Base-by-base conservation (phyloP, 768 basidiomycete species). In the Tricholoma sp. region DNA sequence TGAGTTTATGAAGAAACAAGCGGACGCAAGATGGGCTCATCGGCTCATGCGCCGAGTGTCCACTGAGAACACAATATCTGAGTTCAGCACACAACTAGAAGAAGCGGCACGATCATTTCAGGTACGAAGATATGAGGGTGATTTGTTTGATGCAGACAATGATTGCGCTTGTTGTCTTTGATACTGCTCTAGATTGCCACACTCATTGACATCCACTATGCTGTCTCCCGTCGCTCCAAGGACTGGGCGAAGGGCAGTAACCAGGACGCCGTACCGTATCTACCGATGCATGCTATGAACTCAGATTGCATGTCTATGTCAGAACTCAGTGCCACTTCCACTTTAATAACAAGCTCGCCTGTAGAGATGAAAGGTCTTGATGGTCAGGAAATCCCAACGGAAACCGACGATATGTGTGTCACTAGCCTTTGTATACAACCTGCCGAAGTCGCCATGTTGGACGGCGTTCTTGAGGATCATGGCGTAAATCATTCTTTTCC, bases 91-190 rank as follows among this genome's bases (percentile, higher is more conserved):
- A 18, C 64, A 67, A 49, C 62, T 80, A 32, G 74, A 79, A 21
- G 79, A 80, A 21, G 76, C 80, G 10, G 71, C 74, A 10, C 73
- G 74, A 50, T 73, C 78, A 8, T 79, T 81, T 57, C 79, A 81
- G 71, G 80, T 77, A 58, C 21, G 57, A 27, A 2, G 24, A 27
- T 27, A 27, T n/a, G 24, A 3, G 24, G 5, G 24, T 27, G 24
- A 27, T 27, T 27, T 27, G 24, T 27, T 27, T 27, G 24, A 27
- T 5, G 5, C 24, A 27, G 24, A 2, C 24, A 2, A 27, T 27
- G 24, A 27, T 5, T 3, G 24, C 5, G 5, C 24, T 27, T 5
- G 46, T 37, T 31, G 31, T 51, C 31, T 51, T n/a, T 29, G n/a
- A 18, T 18, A 19, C 4, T 24, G 51, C 21, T 45, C 37, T 57